Evolutionary conservation across 1,139 yeast species (phyloP).

Genomic region (Hanseniaspora gamundiae): DNA sequence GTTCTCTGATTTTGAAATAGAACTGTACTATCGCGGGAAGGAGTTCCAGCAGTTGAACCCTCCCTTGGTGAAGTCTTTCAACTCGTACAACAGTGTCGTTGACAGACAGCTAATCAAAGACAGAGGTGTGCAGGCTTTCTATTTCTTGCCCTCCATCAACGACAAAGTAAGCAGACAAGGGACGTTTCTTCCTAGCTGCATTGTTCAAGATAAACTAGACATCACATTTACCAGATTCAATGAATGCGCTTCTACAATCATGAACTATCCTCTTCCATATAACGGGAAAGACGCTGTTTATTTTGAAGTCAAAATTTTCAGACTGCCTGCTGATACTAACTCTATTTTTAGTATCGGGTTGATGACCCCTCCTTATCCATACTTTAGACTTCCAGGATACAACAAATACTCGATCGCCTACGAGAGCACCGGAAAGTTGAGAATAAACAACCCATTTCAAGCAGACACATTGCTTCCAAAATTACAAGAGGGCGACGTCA

Average conservation of each 20-base stretch:
- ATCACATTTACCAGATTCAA: conserved; percentile 34
- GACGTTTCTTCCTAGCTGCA: conserved; percentile 27
- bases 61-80: conserved; percentile 31
- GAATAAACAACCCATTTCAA: conserved; percentile 70
- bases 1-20: conserved; percentile 26
- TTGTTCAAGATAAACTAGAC: conserved; percentile 56
- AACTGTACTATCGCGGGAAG: conserved; percentile 27
- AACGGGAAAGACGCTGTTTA: conserved; percentile 54
- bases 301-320: conserved; percentile 58
- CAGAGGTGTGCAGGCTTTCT: conserved; percentile 38
- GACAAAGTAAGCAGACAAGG: conserved; percentile 25
- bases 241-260: conserved; percentile 33
- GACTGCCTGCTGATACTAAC: conserved; percentile 25
- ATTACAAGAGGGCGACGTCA: conserved; percentile 72
- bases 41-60: conserved; percentile 29
- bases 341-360: conserved; percentile 61
- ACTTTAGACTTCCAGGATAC: conserved; percentile 76
- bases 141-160: conserved; percentile 30
- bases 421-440: conserved; percentile 72
- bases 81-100: conserved; percentile 27
- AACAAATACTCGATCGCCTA: conserved; percentile 76
- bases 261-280: conserved; percentile 55
- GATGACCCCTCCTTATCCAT: conserved; percentile 81
- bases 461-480: conserved; percentile 67
- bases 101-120: conserved; percentile 32